Evolutionary conservation across 176 grass and related monocot species (phyloP), one percentile per base, ranked within the genome.

Genomic region (Oryza brachyantha): DNA sequence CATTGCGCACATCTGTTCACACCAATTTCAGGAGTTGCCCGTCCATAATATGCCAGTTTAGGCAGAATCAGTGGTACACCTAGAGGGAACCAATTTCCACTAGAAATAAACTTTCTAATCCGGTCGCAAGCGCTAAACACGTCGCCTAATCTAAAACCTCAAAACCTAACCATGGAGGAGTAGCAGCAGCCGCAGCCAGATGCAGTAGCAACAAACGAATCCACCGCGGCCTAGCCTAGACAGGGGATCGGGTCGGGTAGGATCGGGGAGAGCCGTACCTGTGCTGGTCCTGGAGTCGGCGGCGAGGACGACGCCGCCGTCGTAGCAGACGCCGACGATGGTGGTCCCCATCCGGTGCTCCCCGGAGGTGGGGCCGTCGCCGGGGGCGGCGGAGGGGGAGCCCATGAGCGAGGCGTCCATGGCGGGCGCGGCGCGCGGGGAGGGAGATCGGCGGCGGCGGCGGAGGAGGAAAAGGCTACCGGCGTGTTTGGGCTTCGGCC

Each of bases 261-360:
- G 39, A 5, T 8, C 37, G 29, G 79, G 79, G 2, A n/a, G 74
- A 3, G 27, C 4, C 46, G 32, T 34, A 99, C 96, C 92, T 2
- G 92, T 99, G 86, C 92, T 99, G 74, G 96, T 99, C 61, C 96
- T 89, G 64, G 92, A 99, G 72, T 99, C 92, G 40, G 96, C 96
- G 22, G 85, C 96, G 71, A 99, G 96, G 61, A 99, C 13, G 32
- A 93, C 85, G 67, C 90, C 90, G 21, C 92, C 96, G 37, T 86
- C 66, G 90, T 99, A 99, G 74, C 85, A 89, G 52, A 99, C 86
- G 6, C 92, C 92, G 61, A 99, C 81, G 81, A 99, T 99, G 83
- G 86, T 93, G 66, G 96, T 93, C 10, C 92, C 92, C 88, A 87
- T 99, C 35, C 78, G 85, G 74, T 92, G 80, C 82, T 89, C 87